Conservation (phyloP, 2,329 filamentous ascomycete genomes). For the Penicillium sp. region DNA sequence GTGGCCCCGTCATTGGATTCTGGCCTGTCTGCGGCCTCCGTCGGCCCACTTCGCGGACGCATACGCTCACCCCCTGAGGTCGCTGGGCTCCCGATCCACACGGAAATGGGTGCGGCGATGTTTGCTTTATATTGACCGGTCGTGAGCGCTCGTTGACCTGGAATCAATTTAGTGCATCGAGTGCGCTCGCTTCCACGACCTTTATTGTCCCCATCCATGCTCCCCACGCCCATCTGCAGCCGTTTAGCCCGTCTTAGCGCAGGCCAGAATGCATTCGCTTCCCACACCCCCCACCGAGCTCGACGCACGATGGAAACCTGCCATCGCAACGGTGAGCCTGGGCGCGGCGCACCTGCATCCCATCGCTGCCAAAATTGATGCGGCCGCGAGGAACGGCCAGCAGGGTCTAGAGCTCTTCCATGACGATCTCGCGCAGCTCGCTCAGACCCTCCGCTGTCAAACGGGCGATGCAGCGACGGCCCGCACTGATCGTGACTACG, state of each 20-base stretch:
- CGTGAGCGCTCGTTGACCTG: no score
- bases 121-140: constrained; percentile 5
- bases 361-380: constrained; percentile 29
- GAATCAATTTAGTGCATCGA: constrained; percentile 3
- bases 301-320: constrained; percentile 19
- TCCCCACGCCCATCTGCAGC: neutral
- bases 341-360: constrained; percentile 19
- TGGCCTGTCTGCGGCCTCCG: constrained; percentile 6
- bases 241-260: neutral
- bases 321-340: constrained; percentile 24
- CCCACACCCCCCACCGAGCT: constrained; percentile 15
- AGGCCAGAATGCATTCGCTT: constrained; percentile 14
- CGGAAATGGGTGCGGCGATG: constrained; percentile 9
- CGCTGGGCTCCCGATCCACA: constrained; percentile 12
- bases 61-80: constrained; percentile 11
- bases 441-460: constrained; percentile 45
- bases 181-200: neutral
- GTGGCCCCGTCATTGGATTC: constrained; percentile 8
- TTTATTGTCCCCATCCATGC: neutral
- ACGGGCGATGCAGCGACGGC: neutral
- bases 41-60: constrained; percentile 16
- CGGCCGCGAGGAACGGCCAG: constrained; percentile 42
- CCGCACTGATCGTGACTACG: constrained; percentile 54
- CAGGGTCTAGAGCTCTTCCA: constrained; percentile 67
- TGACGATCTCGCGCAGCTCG: constrained; percentile 64